phyloP scores from a whole-genome alignment of 2,329 filamentous ascomycete species.

The Aureobasidium sp. region DNA sequence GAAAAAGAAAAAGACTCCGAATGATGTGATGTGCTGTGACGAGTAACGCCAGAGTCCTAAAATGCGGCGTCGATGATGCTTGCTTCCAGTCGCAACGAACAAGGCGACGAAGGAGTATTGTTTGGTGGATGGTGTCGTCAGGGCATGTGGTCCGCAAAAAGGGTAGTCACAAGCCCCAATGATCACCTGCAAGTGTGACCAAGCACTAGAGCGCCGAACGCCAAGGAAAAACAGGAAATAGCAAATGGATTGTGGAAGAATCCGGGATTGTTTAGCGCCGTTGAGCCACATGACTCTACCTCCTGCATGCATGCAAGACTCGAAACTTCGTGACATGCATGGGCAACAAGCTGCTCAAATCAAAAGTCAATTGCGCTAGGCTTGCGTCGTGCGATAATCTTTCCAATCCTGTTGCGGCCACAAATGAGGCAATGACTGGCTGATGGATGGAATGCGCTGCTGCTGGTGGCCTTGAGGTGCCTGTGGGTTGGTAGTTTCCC shows the following conservation, averaged over 20 bases:
- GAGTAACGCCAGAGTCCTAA: background rate
- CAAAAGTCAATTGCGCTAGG: background rate
- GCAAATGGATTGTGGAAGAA: background rate
- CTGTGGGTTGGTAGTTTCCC: conserved; percentile 11
- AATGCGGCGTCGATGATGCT: background rate
- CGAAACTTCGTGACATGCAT: background rate
- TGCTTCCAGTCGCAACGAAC: background rate
- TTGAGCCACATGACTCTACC: background rate
- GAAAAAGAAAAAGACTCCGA: background rate
- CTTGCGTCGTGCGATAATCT: conserved; percentile 16
- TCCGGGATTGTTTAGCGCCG: background rate
- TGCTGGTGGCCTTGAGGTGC: conserved; percentile 12
- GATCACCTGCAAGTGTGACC: conserved; percentile 14
- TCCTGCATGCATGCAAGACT: conserved; percentile 12
- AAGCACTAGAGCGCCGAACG: conserved; percentile 6
- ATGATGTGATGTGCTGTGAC: background rate
- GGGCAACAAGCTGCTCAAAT: background rate
- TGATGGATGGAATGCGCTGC: conserved; percentile 19
- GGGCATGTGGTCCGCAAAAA: background rate
- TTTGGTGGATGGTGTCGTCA: background rate
- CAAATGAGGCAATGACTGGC: conserved; percentile 15
- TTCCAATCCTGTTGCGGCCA: conserved; percentile 15
- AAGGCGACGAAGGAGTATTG: background rate
- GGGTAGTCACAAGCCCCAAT: conserved; percentile 3
- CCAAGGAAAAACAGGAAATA: conserved; percentile 3